Evolutionary conservation across 139 green algal genomes (phyloP), one percentile per base, ranked within the genome.

Genomic region (Auxenochlorella pyrenoidosa): DNA sequence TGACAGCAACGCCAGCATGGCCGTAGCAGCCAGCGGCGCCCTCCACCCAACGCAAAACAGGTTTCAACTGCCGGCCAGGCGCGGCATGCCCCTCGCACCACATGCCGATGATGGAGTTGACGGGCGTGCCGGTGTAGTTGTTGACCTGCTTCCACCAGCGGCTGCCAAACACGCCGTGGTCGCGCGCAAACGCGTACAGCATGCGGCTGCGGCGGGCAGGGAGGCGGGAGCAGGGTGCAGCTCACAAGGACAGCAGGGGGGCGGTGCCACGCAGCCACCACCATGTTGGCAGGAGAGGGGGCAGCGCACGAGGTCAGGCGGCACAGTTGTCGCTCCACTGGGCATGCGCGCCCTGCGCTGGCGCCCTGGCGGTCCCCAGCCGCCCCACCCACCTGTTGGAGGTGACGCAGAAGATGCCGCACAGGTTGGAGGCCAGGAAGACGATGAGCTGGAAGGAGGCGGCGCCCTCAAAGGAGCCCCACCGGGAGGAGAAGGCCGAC

Each of bases 121-220:
- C 72, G 5, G 93, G 93, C 44, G 88, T 91, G 10, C 86, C 78
- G 24, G 80, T 89, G 32, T 43, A 5, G n/a, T 13, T 22, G 77
- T 70, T 72, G 18, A 72, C 58, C 54, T 83, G 32, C 78, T 83
- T 83, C 78, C 78, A 83, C 51, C 54, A 83, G 51, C 51, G 78
- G 47, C 91, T 43, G 47, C 87, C 89, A 2, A 90, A 88, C 66
- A 95, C 73, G 79, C 86, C 92, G 32, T 88, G 66, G 86, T 95
- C 93, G 16, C 93, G 86, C 5, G 75, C 76, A 81, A 95, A 95
- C 6, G 92, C 88, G 73, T 87, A 95, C 30, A 90, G 51, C 91
- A 94, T 92, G 82, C 88, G 90, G 75, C 70, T 76, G 70, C 66
- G 34, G 66, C 73, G 47, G 32, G 66, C 19, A 38, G 76, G 30